phyloP scores from a whole-genome alignment of 768 basidiomycete genomes.

The Ephemerocybe angulata region DNA sequence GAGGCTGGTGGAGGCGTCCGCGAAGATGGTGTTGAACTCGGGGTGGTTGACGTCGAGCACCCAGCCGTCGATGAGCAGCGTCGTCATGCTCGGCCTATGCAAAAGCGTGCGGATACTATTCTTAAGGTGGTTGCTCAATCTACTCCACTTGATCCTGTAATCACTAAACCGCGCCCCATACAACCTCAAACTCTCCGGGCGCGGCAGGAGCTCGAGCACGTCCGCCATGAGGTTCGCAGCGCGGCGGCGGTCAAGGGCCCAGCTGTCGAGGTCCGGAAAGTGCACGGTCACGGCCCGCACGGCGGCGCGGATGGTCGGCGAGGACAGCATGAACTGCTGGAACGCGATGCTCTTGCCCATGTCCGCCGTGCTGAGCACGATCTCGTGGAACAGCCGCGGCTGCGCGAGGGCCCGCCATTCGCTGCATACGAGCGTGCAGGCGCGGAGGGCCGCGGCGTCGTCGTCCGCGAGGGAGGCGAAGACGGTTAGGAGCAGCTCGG shows the following conservation, averaged over 20 bases:
- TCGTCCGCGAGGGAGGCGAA: constrained; percentile 2
- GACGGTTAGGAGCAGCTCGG: constrained; percentile 1
- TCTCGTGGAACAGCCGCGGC: constrained; percentile 4
- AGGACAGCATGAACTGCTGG: constrained; percentile 7
- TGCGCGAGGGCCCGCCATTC: constrained; percentile 8
- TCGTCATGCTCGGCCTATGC: not conserved
- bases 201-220: constrained; percentile 10
- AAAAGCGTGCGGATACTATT: constrained; percentile 8
- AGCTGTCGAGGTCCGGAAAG: constrained; percentile 4
- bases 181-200: constrained; percentile 8
- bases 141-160: constrained; percentile 10
- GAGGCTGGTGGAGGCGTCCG: not conserved
- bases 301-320: constrained; percentile 6
- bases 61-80: constrained; percentile 12
- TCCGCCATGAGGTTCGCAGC: constrained; percentile 10
- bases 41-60: constrained; percentile 6
- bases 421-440: constrained; percentile 6
- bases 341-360: not conserved
- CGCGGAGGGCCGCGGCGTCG: not conserved
- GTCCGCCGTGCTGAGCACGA: constrained; percentile 8
- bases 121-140: constrained; percentile 2
- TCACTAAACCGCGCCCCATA: constrained; percentile 6
- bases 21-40: constrained; percentile 5
- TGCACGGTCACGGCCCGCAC: constrained; percentile 8
- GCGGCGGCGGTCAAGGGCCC: constrained; percentile 2